These are phyloP conservation scores for Linnemannia schmuckeri DNA, from an alignment of 192 early-diverging fungal genomes.

Conservation along the genomic window DNA sequence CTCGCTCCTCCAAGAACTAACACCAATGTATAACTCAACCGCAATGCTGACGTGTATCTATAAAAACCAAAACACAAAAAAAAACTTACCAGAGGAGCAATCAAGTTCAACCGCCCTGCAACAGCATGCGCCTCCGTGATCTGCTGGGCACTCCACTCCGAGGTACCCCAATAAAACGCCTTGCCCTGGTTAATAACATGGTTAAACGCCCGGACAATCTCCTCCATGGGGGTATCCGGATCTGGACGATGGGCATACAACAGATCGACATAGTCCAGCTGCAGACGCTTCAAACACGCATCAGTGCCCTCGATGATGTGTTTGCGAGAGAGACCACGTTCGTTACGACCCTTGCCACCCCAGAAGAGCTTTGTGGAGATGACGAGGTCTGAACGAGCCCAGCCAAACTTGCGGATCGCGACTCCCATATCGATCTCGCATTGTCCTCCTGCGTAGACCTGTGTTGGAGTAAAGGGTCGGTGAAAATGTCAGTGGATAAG, in stretches of 20 bases:
- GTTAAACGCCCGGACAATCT: slow-evolving; percentile 89
- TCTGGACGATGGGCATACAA: slow-evolving; percentile 89
- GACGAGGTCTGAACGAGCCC: slow-evolving; percentile 80
- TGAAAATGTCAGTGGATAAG: background rate
- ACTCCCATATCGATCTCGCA: slow-evolving; percentile 82
- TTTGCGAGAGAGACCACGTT: slow-evolving; percentile 86
- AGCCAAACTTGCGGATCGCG: slow-evolving; percentile 81
- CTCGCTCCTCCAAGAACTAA: too few relatives aligned
- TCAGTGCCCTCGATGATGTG: slow-evolving; percentile 86
- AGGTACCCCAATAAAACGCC: slow-evolving; percentile 89
- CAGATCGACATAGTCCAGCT: slow-evolving; percentile 82
- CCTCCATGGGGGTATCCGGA: slow-evolving; percentile 83
- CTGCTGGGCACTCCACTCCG: slow-evolving; percentile 86
- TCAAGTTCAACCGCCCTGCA: slow-evolving; percentile 75
- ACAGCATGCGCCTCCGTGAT: slow-evolving; percentile 80
- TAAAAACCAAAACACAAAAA: background rate
- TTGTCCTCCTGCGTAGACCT: slow-evolving; percentile 69
- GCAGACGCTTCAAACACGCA: slow-evolving; percentile 77
- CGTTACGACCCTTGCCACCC: slow-evolving; percentile 83
- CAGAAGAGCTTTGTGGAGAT: slow-evolving; percentile 86
- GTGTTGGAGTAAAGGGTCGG: background rate
- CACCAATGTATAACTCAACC: too few relatives aligned
- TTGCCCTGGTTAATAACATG: slow-evolving; percentile 82
- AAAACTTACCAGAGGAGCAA: slow-evolving; percentile 69
- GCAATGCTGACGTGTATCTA: background rate